A percentile compares a stretch with the other conserved stretches of the same genome.
phyloP scores from a whole-genome alignment of 352 stramenopile genomes.

The Phytophthora colocasiae region DNA sequence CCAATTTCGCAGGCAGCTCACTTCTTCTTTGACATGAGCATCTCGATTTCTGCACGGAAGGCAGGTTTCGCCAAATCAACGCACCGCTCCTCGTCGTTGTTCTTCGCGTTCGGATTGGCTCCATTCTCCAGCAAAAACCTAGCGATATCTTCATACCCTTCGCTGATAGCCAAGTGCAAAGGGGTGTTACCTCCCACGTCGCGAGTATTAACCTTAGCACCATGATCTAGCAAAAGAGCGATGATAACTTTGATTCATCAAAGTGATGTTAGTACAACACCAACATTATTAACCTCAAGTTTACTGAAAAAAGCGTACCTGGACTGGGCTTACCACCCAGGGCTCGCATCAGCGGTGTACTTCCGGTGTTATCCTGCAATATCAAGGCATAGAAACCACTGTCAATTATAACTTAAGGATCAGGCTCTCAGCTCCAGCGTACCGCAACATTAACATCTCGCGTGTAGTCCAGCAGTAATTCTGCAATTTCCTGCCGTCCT shows the following conservation, averaged over 20 bases:
- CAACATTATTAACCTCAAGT: neutral
- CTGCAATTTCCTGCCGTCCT: slow-evolving; percentile 71
- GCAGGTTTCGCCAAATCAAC: slow-evolving; percentile 55
- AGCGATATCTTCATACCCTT: slow-evolving; percentile 71
- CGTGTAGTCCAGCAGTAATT: slow-evolving; percentile 76
- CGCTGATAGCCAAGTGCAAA: slow-evolving; percentile 69
- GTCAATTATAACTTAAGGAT: neutral
- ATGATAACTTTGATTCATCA: slow-evolving; percentile 52
- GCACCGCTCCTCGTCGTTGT: slow-evolving; percentile 64
- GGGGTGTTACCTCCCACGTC: slow-evolving; percentile 76
- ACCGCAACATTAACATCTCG: slow-evolving; percentile 69
- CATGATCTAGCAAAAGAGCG: slow-evolving; percentile 65
- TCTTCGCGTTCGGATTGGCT: slow-evolving; percentile 60
- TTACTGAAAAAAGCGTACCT: slow-evolving; percentile 34
- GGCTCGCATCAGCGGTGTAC: slow-evolving; percentile 69
- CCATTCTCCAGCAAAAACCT: slow-evolving; percentile 65
- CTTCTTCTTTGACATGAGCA: slow-evolving; percentile 36
- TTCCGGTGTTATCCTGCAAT: slow-evolving; percentile 62
- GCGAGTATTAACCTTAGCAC: slow-evolving; percentile 58
- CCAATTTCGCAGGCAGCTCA: neutral
- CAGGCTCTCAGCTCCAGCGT: slow-evolving; percentile 6
- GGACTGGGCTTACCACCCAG: slow-evolving; percentile 61
- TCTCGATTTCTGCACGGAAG: slow-evolving; percentile 57
- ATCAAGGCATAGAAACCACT: neutral
- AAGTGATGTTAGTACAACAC: neutral